Base-by-base conservation (phyloP, 352 stramenopile species). In the Globisporangium nunn region DNA sequence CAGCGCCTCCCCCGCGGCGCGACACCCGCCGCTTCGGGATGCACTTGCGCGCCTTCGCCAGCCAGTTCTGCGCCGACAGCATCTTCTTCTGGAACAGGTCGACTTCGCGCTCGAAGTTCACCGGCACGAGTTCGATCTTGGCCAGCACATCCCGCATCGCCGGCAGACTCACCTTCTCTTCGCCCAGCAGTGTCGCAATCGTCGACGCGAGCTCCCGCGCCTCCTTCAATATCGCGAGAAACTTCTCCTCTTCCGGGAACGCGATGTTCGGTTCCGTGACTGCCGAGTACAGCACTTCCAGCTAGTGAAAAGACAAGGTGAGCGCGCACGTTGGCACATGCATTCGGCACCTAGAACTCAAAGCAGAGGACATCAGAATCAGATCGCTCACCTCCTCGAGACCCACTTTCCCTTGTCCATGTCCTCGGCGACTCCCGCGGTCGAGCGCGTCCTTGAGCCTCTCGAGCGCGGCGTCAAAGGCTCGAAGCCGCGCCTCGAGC, bases 81-180 rank as follows among this genome's bases (percentile, higher is more conserved):
- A 95, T 93, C 57, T 93, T 95, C 30, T 73, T 63, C 57, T 95
- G 83, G 56, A 95, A 89, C 31, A 75, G 68, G 1, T 88, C 75
- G 12, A 95, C 79, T 59, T 93, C 77, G 23, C 61, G 62, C 44
- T 89, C 81, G 43, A 95, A 92, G 64, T 93, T 87, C 33, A 95
- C 81, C 14, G 85, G 85, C n/a, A 92, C 72, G n/a, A 87, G 54
- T 48, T 93, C 85, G 46, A 95, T 87, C 18, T 85, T 85, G 1
- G 78, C 77, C 30, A 93, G 68, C 35, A 93, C 68, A 15, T 93
- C 80, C 11, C 85, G 83, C 56, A 95, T 91, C 31, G 86, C 71
- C 0, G 81, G 73, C 15, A 95, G 49, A 48, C 85, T 93, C 28
- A 95, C 85, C 61, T 93, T 93, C 1, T 93, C 83, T 58, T 93